Conservation (phyloP, 2,329 filamentous ascomycete species). For the Diaporthe ampelina region DNA sequence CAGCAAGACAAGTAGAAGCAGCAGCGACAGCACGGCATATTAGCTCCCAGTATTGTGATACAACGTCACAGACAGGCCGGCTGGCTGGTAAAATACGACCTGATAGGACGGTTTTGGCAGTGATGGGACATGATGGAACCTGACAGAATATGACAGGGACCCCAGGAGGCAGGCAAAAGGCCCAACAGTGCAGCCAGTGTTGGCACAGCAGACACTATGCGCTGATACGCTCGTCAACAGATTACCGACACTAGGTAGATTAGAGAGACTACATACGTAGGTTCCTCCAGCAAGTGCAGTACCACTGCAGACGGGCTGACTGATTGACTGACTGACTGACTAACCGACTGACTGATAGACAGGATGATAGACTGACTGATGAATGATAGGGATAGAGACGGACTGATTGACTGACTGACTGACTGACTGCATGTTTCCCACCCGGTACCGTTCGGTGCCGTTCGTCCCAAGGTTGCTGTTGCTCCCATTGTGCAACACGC, state of each 20-base stretch:
- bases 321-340: neutral
- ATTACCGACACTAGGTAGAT: no score
- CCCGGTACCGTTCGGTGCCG: neutral
- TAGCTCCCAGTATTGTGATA: neutral
- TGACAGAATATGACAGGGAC: neutral
- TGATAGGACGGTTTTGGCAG: neutral
- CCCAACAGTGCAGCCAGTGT: neutral
- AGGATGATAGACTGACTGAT: no score
- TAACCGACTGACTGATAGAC: no score
- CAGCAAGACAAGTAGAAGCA: neutral
- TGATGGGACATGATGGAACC: neutral
- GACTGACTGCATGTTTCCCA: neutral
- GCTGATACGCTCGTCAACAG: no score
- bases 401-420: neutral
- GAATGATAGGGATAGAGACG: neutral
- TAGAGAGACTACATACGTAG: no score
- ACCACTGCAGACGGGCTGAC: neutral
- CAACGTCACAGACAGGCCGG: constrained; percentile 2
- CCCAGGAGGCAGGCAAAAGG: no score
- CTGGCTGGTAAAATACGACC: neutral
- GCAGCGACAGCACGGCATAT: neutral
- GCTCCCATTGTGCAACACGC: neutral
- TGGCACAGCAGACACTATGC: neutral
- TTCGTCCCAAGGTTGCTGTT: constrained; percentile 17
- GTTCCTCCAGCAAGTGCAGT: no score